Evolutionary conservation across 1,284 basidiomycete species (phyloP), one percentile per base, ranked within the genome.

Genomic region (Porodaedalea pini): DNA sequence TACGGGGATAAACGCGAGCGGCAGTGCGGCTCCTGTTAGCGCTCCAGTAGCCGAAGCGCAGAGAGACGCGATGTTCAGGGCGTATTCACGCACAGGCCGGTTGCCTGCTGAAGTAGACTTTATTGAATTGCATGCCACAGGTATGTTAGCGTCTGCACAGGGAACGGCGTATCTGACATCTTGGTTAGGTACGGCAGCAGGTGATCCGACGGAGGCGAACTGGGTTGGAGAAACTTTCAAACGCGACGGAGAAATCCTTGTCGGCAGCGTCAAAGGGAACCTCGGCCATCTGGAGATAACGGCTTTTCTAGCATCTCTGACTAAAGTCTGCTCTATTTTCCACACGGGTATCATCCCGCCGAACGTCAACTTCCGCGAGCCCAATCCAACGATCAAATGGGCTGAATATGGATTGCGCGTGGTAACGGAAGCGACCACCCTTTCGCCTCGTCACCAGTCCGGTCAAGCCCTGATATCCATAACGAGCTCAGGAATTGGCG

Each of bases 121-220:
- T 61, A 64, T 79, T 0, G 79, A 81, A 64, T 48, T 75, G 8
- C 79, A 81, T 60, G 77, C 75, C 0, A 80, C 79, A 15, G 79
- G 77, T 69, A 51, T 36, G 54, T 45, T 36, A 37, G 19, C 31
- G 13, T 54, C 54, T 57, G 29, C 32, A 32, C 32, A 34, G 43
- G 44, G 50, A 56, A 43, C 31, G 19, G 25, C 13, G 50, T 58
- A 49, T 34, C 7, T 50, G 23, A 15, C 40, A 11, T 32, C 11
- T 51, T 8, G 50, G 45, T 2, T 45, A 72, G 75, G 75, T 1
- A 79, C 79, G 1, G 71, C 73, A n/a, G 66, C 66, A 11, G 79
- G 79, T 0, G 80, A 82, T 62, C 79, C 77, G 0, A 75, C 71
- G 0, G 79, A 81, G 63, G 74, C 73, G 2, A 80, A 80, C 56